Conservation (phyloP, 2,329 filamentous ascomycete species). For the Ceratocystis lukuohia region DNA sequence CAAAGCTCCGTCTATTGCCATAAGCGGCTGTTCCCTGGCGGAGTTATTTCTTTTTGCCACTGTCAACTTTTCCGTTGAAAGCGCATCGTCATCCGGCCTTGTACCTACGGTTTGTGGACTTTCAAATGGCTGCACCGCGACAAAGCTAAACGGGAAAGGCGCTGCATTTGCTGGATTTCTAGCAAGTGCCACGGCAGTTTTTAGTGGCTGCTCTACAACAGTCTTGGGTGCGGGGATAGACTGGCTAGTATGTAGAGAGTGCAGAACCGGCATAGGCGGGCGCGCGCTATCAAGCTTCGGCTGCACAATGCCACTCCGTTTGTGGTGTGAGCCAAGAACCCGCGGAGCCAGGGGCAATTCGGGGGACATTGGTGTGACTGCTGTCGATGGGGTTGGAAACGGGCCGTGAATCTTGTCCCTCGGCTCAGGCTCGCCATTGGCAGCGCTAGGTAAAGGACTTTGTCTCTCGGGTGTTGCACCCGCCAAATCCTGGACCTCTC, state of each 20-base stretch:
- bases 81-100: constrained; percentile 3
- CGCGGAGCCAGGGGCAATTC: background rate
- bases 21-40: background rate
- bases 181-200: background rate
- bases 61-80: background rate
- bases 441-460: background rate
- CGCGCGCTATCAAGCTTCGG: background rate
- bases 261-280: background rate
- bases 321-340: background rate
- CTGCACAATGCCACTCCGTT: constrained; percentile 2
- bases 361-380: background rate
- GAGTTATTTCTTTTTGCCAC: background rate
- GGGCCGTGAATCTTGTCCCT: background rate
- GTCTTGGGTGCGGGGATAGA: background rate
- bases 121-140: constrained; percentile 22
- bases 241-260: background rate
- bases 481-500: too few relatives aligned
- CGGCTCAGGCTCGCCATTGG: background rate
- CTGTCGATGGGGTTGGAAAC: background rate
- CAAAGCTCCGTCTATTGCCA: background rate
- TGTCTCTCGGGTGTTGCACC: too few relatives aligned
- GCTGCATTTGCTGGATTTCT: constrained; percentile 18
- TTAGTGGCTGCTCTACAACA: background rate
- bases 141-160: constrained; percentile 22
- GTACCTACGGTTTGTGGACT: constrained; percentile 15